These are phyloP conservation scores for Nitzschia putrida DNA, from an alignment of 108 stramenopile genomes.

Conservation along the genomic window DNA sequence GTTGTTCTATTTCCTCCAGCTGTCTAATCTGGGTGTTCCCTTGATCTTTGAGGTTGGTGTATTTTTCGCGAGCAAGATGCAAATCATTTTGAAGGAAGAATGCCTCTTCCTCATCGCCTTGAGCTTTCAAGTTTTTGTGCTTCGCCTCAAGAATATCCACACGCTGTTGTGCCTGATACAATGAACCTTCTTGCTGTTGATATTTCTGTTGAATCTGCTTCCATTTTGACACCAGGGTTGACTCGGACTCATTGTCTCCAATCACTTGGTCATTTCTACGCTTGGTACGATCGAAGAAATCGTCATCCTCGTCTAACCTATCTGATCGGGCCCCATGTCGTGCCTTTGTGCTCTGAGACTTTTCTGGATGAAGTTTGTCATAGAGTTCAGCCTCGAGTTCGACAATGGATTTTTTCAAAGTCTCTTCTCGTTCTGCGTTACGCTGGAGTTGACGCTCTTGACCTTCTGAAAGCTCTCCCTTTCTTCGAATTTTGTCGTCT, in stretches of 20 bases:
- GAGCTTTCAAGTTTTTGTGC: constrained; percentile 24
- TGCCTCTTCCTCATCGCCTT: constrained; percentile 58
- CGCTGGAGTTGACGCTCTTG: constrained; percentile 63
- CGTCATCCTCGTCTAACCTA: constrained; percentile 58
- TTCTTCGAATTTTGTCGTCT: constrained; percentile 60
- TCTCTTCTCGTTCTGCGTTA: constrained; percentile 49
- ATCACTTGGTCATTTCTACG: not conserved
- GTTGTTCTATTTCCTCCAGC: constrained; percentile 47
- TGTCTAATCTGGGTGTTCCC: constrained; percentile 21
- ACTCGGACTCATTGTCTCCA: constrained; percentile 44
- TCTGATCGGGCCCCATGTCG: not conserved
- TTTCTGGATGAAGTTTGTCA: constrained; percentile 28
- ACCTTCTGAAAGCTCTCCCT: constrained; percentile 70
- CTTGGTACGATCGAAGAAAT: constrained; percentile 61
- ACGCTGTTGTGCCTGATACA: constrained; percentile 3
- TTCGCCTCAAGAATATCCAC: constrained; percentile 24
- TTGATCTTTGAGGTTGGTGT: constrained; percentile 25
- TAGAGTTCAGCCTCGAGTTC: constrained; percentile 47
- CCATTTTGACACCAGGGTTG: constrained; percentile 41
- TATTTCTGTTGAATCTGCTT: constrained; percentile 17
- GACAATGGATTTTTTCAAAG: constrained; percentile 42
- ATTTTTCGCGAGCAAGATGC: constrained; percentile 52
- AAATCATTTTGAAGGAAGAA: constrained; percentile 78
- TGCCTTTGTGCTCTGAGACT: not conserved
- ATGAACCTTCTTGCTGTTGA: not conserved